Percentiles rank a stretch among this genome's conserved stretches.
These are phyloP conservation scores for Oryza glaberrima DNA, from an alignment of 176 grass and related monocot genomes.

Conservation along the genomic window DNA sequence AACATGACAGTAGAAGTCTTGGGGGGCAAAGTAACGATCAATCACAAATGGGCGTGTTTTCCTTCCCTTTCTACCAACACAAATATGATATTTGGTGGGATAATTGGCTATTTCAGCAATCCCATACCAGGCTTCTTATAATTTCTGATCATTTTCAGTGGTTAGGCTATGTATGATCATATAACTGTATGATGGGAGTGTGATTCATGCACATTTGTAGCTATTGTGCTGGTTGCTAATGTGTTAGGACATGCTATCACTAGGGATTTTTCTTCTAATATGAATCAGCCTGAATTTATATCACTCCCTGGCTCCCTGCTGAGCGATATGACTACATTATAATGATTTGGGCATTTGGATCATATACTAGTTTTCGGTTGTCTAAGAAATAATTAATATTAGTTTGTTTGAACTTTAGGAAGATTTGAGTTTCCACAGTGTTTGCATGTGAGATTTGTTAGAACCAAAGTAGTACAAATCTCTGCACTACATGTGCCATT, in stretches of 20 bases:
- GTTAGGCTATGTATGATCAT: constrained; percentile 26
- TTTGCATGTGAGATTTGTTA: constrained; percentile 23
- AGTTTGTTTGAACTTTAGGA: constrained; percentile 12
- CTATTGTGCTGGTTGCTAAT: constrained; percentile 17
- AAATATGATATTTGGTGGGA: not conserved
- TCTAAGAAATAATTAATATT: constrained; percentile 10
- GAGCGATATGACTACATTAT: not conserved
- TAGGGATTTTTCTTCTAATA: not conserved
- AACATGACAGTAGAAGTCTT: constrained; percentile 3
- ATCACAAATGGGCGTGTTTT: not conserved
- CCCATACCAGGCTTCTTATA: constrained; percentile 9
- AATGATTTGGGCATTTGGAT: constrained; percentile 13
- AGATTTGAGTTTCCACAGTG: not conserved
- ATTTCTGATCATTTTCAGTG: not conserved
- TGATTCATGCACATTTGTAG: constrained; percentile 23
- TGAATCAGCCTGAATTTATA: constrained; percentile 15
- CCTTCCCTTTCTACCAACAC: not conserved
- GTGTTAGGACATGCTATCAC: constrained; percentile 15
- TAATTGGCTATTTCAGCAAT: constrained; percentile 5
- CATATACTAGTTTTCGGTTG: not conserved
- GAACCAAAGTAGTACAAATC: not conserved
- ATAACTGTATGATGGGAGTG: not conserved
- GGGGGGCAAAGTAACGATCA: not conserved
- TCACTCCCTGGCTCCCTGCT: not conserved
- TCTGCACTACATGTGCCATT: constrained; percentile 29